Conservation (phyloP, 371 early-diverging fungal species). For the Rhizomucor pusillus region DNA sequence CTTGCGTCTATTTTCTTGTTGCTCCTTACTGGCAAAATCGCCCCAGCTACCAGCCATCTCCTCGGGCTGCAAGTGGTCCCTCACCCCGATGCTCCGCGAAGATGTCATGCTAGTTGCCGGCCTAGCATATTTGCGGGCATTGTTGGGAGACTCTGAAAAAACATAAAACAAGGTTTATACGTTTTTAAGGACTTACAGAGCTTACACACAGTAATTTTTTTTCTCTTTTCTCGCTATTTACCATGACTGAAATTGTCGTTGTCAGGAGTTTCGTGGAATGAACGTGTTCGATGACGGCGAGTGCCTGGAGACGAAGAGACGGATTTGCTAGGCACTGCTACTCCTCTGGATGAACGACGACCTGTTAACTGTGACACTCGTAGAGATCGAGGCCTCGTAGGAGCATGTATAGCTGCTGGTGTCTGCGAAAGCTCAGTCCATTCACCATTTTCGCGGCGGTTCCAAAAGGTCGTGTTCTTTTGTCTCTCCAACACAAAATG, state of each 20-base stretch:
- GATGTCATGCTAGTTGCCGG: background rate
- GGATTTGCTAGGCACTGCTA: background rate
- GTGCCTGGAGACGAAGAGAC: background rate
- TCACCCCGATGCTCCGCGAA: background rate
- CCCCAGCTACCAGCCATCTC: constrained; percentile 1
- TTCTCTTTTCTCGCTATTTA: background rate
- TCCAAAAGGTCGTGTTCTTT: constrained; percentile 31
- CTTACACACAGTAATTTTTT: background rate
- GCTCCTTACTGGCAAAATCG: background rate
- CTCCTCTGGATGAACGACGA: background rate
- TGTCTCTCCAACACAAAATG: constrained; percentile 35
- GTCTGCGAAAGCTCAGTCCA: constrained; percentile 1
- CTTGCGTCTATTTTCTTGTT: too few species aligned
- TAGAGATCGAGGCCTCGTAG: background rate
- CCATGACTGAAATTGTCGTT: background rate
- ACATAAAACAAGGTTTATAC: background rate
- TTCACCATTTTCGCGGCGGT: constrained; percentile 1
- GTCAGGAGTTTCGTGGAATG: background rate
- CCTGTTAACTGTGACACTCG: background rate
- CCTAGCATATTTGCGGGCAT: background rate
- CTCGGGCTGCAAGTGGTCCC: background rate
- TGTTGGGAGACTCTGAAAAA: background rate
- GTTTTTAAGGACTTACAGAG: background rate
- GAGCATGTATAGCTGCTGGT: background rate
- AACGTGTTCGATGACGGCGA: background rate